Conservation (phyloP, 2,329 filamentous ascomycete genomes). For the Calonectria naviculata region DNA sequence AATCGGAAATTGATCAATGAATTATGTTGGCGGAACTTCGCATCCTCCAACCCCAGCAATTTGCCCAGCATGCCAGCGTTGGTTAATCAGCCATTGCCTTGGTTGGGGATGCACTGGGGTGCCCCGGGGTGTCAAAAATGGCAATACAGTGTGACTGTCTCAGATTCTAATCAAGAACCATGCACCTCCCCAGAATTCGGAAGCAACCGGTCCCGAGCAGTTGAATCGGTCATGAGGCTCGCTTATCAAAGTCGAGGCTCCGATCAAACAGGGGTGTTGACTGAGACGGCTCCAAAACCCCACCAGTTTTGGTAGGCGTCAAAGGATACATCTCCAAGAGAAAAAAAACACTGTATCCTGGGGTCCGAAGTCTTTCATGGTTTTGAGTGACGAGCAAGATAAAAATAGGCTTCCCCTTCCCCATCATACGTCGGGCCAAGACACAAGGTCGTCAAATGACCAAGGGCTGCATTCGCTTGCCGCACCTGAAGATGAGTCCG, state of each 20-base stretch:
- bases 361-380: neutral
- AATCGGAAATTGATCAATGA: neutral
- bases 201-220: constrained; percentile 25
- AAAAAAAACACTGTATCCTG: neutral
- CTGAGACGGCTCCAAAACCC: constrained; percentile 42
- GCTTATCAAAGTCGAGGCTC: constrained; percentile 30
- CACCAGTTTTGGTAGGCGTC: constrained; percentile 22
- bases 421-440: constrained; percentile 29
- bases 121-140: neutral
- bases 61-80: neutral
- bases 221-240: constrained; percentile 31
- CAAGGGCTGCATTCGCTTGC: constrained; percentile 28
- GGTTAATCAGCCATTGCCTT: neutral
- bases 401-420: neutral
- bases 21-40: neutral
- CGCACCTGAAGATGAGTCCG: constrained; percentile 21
- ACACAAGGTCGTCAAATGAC: constrained; percentile 36
- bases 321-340: neutral
- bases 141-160: neutral
- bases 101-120: no score
- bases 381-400: neutral
- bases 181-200: constrained; percentile 23
- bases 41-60: neutral
- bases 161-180: neutral
- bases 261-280: constrained; percentile 30